Base-by-base conservation (phyloP, 495 filamentous ascomycete genomes). In the Trichoderma gamsii region DNA sequence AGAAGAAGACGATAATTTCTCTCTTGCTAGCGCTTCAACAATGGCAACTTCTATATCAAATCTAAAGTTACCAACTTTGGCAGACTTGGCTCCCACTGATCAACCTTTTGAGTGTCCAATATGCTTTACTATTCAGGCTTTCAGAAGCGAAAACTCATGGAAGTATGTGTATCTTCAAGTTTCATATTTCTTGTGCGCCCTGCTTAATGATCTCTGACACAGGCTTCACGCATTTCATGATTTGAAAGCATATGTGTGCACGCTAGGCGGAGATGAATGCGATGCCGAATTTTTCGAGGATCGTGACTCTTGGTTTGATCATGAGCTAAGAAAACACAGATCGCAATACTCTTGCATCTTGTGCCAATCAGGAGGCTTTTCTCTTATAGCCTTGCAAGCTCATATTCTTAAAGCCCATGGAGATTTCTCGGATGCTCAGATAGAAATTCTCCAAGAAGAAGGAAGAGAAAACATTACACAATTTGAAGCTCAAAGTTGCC, bases 201-300 rank as follows among this genome's bases (percentile, higher is more conserved):
- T 61, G 18, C 3, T 9, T 38, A 38, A 38, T 5, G 8, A 13
- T 52, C 25, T 18, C 27, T 41, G 7, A 2, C 59, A 41, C 41
- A 72, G 74, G 29, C 41, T 63, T 21, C 77, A 78, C 68, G 74
- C 74, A 29, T 74, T 75, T 38, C 68, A 65, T 18, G 77, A 79
- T 27, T 71, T 79, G n/a, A 71, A 70, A 61, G 59, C 75, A n/a
- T 79, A 78, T 61, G 67, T 78, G 0, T 79, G 75, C 67, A 76
- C 76, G 0, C 68, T 75, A 23, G 69, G 72, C 0, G 69, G 67
- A 16, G 6, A 29, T 8, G 69, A 73, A 11, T 79, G 76, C 38
- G 67, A 73, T 23, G 18, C 64, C 11, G 64, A 69, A 59, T 64
- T 71, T 6, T 79, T 80, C 65, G 63, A 61, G 3, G 69, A 71